Base-by-base conservation (phyloP, 2,329 filamentous ascomycete genomes). In the Aspergillus transmontanensis region DNA sequence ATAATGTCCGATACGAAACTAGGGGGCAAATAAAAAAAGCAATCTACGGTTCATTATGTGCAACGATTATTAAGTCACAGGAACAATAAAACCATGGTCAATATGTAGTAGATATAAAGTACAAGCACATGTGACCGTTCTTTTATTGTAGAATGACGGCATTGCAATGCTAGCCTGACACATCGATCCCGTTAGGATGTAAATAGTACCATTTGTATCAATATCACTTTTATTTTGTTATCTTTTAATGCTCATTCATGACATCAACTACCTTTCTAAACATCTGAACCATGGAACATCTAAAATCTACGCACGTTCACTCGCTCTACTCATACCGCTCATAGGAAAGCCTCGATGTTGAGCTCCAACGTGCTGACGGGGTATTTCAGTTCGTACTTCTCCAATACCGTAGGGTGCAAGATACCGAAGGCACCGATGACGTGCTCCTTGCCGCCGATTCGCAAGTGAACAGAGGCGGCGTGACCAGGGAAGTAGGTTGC, bases 361-460 rank as follows among this genome's bases (percentile, higher is more conserved):
- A 99, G 86, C 83, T 99, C 95, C 70, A 99, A 81, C 50, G 92
- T 93, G 81, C 93, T 97, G 72, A 96, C 93, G 48, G 95, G 94
- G 83, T 94, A 93, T 86, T 87, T 92, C 75, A 97, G 84, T 72
- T 96, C 94, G 79, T 95, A 97, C 73, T 96, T 95, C 77, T 97
- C 93, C 73, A 98, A 83, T 68, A 98, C 95, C 6, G 88, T 90
- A 50, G 95, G 96, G 79, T 99, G 94, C 75, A 99, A 80, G 70
- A 99, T 94, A 72, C 95, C 95, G 75, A 99, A 95, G 77, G 92
- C 89, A 73, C 95, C 95, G 72, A 99, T 91, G 58, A 89, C 86
- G 64, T 86, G 82, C 67, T 90, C 86, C 83, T 93, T 91, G 63
- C 91, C 92, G 41, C 81, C 86, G 34, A 94, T 80, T 59, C 91